Base-by-base conservation (phyloP, 306 rosid genomes). In the Quercus cerris region DNA sequence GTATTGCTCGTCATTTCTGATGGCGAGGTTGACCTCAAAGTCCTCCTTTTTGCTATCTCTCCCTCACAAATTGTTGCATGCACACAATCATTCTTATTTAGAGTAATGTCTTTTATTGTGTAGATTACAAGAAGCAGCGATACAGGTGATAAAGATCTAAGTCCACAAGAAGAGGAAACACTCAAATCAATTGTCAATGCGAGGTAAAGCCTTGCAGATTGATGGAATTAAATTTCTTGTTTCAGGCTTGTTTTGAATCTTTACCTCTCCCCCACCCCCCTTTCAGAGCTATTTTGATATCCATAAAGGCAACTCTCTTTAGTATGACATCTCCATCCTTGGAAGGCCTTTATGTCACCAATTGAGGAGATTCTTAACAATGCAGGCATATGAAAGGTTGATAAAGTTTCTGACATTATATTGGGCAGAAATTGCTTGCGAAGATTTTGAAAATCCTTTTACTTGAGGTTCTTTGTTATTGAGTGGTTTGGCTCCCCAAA, bases 131-230 rank as follows among this genome's bases (percentile, higher is more conserved):
- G 88, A 78, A 87, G 88, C 76, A 58, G 77, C 19, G 8, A 86
- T 58, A 76, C 86, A 20, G 46, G 78, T 0, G 87, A 86, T 57
- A 83, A 75, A 1, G 91, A 91, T 61, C 83, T 91, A 59, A 94
- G 98, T 79, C 87, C 90, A 54, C 98, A 94, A 86, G 98, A 94
- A 86, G 86, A 86, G 86, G 87, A 77, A 66, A 94, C 97, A 38
- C 91, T 94, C 84, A 74, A 80, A 75, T 83, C 95, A 73, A 89
- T 91, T 23, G 98, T 75, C 25, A 87, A 87, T 77, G 95, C 94
- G 77, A 94, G 98, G 98, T 93, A 86, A 44, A 73, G 11, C 27
- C 56, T 76, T 56, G 31, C 14, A 73, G 38, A 71, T 67, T 61
- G 71, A 52, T 56, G 71, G 31, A 31, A 13, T 31, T 18, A 31